phyloP scores from a whole-genome alignment of 257 asterid species.

The Solanum appendiculatum region DNA sequence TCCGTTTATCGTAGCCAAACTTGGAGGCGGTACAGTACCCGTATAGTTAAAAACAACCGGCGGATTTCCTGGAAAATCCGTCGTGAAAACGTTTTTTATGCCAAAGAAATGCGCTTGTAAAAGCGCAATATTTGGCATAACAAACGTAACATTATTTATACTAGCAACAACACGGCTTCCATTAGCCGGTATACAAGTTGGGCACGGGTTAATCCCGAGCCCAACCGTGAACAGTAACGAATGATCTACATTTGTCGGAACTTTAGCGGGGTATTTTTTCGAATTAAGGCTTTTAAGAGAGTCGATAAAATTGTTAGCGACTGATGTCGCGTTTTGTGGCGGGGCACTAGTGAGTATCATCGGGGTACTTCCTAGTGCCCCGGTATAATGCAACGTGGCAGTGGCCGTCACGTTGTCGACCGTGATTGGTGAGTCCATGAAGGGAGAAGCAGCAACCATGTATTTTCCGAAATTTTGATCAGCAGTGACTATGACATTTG shows the following conservation, averaged over 20 bases:
- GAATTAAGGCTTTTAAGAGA: slow-evolving; percentile 67
- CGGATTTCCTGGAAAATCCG: slow-evolving; percentile 81
- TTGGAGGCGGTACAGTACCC: slow-evolving; percentile 33
- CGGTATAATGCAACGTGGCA: slow-evolving; percentile 71
- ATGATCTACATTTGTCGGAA: slow-evolving; percentile 53
- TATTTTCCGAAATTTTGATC: slow-evolving; percentile 47
- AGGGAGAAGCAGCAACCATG: slow-evolving; percentile 70
- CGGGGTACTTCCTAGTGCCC: slow-evolving; percentile 33
- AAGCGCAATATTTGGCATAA: slow-evolving; percentile 70
- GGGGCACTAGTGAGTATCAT: slow-evolving; percentile 44
- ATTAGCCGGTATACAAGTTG: slow-evolving; percentile 54
- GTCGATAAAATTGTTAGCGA: slow-evolving; percentile 48
- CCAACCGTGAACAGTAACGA: slow-evolving; percentile 62
- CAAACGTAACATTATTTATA: slow-evolving; percentile 69
- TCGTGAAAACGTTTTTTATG: slow-evolving; percentile 57
- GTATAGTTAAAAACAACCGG: slow-evolving; percentile 48
- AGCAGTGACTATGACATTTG: slow-evolving; percentile 58
- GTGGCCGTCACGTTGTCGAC: slow-evolving; percentile 79
- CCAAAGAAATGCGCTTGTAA: slow-evolving; percentile 64
- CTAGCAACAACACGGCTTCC: slow-evolving; percentile 67
- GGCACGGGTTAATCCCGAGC: slow-evolving; percentile 71
- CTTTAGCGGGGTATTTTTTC: slow-evolving; percentile 52
- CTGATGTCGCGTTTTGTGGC: slow-evolving; percentile 51
- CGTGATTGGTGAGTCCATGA: slow-evolving; percentile 56
- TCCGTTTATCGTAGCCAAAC: slow-evolving; percentile 40